Base-by-base conservation (phyloP, 2,329 filamentous ascomycete genomes). In the Colletotrichum sp. region DNA sequence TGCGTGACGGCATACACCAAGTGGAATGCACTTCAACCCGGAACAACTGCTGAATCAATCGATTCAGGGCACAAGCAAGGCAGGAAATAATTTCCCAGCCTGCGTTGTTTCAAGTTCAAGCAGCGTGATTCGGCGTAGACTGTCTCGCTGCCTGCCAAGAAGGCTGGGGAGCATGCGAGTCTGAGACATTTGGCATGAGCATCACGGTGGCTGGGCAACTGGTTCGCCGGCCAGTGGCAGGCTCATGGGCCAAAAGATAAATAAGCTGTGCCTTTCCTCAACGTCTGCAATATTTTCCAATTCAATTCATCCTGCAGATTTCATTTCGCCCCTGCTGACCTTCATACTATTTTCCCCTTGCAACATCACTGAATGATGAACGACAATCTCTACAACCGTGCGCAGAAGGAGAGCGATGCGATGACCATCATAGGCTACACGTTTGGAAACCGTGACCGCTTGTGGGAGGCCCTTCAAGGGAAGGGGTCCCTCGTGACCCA, bases 381-480 rank as follows among this genome's bases (percentile, higher is more conserved):
- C 10, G 44, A 49, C 44, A 0, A 5, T 39, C 36, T 39, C 0
- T 18, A 21, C 10, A 21, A 21, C 44, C 44, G 44, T 1, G 0
- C 0, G 44, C 44, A 49, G 6, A 49, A 21, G 44, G 44, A 21
- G 44, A 0, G 4, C n/a, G 44, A 21, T 0, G 44, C 0, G 44
- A 49, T 49, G 44, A 0, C 44, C 44, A 49, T 49, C 44, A 49
- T 49, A 1, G 44, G 0, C 44, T 49, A 49, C 10, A 0, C 0
- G 0, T 49, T 49, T 21, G 0, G 0, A 49, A 3, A 49, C 44
- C 44, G 44, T 0, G 44, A 49, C n/a, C 18, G n/a, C n/a, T n/a
- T 65, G 7, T 44, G 62, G 62, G 62, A 65, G 32, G 62, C 62
- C 3, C 32, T 65, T 3, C 62, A 44, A 13, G 62, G 34, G 13